phyloP scores from a whole-genome alignment of 805 yeast genomes.

The Pichia heedii region DNA sequence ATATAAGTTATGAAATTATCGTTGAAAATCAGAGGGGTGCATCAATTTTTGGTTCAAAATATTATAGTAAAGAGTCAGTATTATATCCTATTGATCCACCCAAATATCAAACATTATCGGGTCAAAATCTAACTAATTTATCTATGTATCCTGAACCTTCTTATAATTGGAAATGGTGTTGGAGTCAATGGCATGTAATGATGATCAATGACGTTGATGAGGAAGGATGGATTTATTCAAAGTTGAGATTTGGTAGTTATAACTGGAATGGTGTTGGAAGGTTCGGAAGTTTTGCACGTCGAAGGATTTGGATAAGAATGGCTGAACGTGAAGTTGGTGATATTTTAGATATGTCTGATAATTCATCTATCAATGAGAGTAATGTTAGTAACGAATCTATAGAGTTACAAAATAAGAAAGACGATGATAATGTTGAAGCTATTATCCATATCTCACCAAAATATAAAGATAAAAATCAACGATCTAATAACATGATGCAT shows the following conservation, averaged over 20 bases:
- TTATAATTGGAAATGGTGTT: conserved; percentile 42
- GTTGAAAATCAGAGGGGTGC: conserved; percentile 49
- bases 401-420: too few species aligned
- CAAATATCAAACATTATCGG: conserved; percentile 36
- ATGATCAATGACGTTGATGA: conserved; percentile 51
- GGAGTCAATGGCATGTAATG: conserved; percentile 46
- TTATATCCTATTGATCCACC: conserved; percentile 45
- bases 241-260: conserved; percentile 31
- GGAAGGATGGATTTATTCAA: conserved; percentile 47
- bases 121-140: conserved; percentile 26
- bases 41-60: conserved; percentile 42
- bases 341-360: not conserved
- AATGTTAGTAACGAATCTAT: too few species aligned
- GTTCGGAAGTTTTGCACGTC: conserved; percentile 41
- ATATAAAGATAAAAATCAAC: too few species aligned
- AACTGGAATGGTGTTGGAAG: conserved; percentile 44
- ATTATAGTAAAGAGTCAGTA: conserved; percentile 37
- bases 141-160: conserved; percentile 39
- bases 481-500: too few species aligned
- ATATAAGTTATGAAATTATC: conserved; percentile 30
- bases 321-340: conserved; percentile 3
- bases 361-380: not conserved
- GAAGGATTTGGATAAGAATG: conserved; percentile 42
- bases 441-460: too few species aligned
- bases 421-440: too few species aligned